Base-by-base conservation (phyloP, 306 rosid genomes). In the Trifolium pratense region DNA sequence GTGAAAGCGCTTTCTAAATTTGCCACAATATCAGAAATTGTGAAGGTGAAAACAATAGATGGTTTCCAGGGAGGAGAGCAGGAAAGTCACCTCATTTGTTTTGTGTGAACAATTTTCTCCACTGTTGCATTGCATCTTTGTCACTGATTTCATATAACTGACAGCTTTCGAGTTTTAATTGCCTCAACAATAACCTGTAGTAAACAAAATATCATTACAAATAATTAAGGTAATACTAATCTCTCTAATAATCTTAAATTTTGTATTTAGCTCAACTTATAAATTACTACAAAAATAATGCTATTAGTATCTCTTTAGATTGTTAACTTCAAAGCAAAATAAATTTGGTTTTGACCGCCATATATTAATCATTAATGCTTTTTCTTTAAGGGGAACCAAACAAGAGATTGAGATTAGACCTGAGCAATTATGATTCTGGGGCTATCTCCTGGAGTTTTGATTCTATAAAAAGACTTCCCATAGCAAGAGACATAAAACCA, bases 21-120 rank as follows among this genome's bases (percentile, higher is more conserved):
- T 13, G 90, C 84, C 15, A 94, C 99, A 82, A 94, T 90, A 86
- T 94, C 99, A 4, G 87, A 75, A 88, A 94, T 94, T n/a, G n/a
- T n/a, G n/a, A n/a, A n/a, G n/a, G n/a, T n/a, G n/a, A n/a, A n/a
- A n/a, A n/a, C n/a, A n/a, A n/a, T n/a, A n/a, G n/a, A n/a, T n/a
- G n/a, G n/a, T n/a, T n/a, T n/a, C n/a, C n/a, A n/a, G n/a, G n/a
- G n/a, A n/a, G n/a, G n/a, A n/a, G n/a, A n/a, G n/a, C n/a, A n/a
- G 29, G 29, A 52, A 53, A 34, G 5, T 83, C 77, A 89, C 96
- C 96, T 85, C 85, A 92, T 84, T 63, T 92, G 94, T 23, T 76
- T 74, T 66, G 96, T 92, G 57, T 86, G 93, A n/a, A 73, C 42
- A 70, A 90, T 81, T 67, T 81, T 84, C 42, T 87, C 92, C 3